These are phyloP conservation scores for Arabidopsis lyrata DNA, from an alignment of 441 rosid genomes.

Conservation along the genomic window DNA sequence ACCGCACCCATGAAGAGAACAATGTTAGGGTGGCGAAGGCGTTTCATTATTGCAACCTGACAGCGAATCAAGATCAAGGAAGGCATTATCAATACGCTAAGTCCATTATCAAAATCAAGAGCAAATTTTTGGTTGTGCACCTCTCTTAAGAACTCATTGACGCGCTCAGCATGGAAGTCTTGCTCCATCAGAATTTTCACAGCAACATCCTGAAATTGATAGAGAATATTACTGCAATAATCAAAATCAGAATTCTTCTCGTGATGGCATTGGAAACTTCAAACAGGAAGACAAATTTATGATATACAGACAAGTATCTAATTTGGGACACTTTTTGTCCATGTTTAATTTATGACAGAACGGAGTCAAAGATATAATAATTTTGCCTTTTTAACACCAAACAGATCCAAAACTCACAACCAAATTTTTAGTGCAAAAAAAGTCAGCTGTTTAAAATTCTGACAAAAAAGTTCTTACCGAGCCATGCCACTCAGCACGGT, in stretches of 20 bases:
- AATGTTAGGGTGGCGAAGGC: slow-evolving; percentile 97
- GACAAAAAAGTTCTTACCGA: slow-evolving; percentile 66
- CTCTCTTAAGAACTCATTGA: slow-evolving; percentile 95
- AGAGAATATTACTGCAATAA: slow-evolving; percentile 14
- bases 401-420: slow-evolving; percentile 14
- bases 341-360: slow-evolving; percentile 14
- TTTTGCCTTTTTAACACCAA: slow-evolving; percentile 26
- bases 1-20: slow-evolving; percentile 99
- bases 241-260: background rate
- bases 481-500: slow-evolving; percentile 99
- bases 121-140: slow-evolving; percentile 49
- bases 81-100: slow-evolving; percentile 14
- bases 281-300: slow-evolving; percentile 2
- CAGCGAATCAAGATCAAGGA: slow-evolving; percentile 39
- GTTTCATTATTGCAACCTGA: slow-evolving; percentile 98
- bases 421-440: background rate
- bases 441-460: background rate
- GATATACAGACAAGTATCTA: slow-evolving; percentile 4
- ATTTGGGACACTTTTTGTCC: background rate
- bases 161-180: slow-evolving; percentile 88
- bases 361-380: background rate
- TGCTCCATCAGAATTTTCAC: slow-evolving; percentile 99
- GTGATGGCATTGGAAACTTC: slow-evolving; percentile 1
- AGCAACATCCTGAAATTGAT: slow-evolving; percentile 88
- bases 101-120: background rate